Evolutionary conservation across 176 grass and related monocot genomes (phyloP).

Genomic region (Carex pumila): DNA sequence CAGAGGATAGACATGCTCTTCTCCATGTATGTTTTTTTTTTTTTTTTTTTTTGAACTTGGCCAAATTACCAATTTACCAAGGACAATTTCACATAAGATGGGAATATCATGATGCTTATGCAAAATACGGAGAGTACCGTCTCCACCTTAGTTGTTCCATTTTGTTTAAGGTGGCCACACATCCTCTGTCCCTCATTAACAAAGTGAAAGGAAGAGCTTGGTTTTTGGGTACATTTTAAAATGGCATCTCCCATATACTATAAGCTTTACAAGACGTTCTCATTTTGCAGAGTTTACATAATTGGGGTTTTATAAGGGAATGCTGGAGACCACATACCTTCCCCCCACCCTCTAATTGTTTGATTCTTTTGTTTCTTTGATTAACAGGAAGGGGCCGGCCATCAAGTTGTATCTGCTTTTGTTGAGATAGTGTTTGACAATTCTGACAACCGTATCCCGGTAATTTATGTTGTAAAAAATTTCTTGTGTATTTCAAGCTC

Average conservation of each 20-base stretch:
- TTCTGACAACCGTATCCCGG: slow-evolving; percentile 94
- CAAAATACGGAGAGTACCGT: not conserved
- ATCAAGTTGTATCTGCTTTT: slow-evolving; percentile 98
- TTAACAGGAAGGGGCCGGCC: slow-evolving; percentile 92
- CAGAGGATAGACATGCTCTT: slow-evolving; percentile 87
- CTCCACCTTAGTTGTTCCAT: not conserved
- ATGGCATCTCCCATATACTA: slow-evolving; percentile 24
- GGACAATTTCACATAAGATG: not conserved
- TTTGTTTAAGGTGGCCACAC: not conserved
- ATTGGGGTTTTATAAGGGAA: not conserved
- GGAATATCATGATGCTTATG: not conserved
- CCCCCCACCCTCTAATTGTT: not conserved
- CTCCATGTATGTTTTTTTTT: slow-evolving; percentile 61
- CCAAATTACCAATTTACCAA: not conserved
- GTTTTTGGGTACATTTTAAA: slow-evolving; percentile 19
- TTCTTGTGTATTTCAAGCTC: not conserved
- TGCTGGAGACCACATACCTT: not conserved
- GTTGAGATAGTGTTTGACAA: slow-evolving; percentile 99
- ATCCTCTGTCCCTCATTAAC: not conserved
- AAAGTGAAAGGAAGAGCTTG: slow-evolving; percentile 4
- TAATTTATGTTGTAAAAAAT: slow-evolving; percentile 31
- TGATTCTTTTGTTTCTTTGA: not conserved
- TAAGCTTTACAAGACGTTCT: not conserved
- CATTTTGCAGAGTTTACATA: not conserved
- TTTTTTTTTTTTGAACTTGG: slow-evolving; percentile 13